Evolutionary conservation across 495 filamentous ascomycete species (phyloP).

Genomic region (Jackrogersella minutella): DNA sequence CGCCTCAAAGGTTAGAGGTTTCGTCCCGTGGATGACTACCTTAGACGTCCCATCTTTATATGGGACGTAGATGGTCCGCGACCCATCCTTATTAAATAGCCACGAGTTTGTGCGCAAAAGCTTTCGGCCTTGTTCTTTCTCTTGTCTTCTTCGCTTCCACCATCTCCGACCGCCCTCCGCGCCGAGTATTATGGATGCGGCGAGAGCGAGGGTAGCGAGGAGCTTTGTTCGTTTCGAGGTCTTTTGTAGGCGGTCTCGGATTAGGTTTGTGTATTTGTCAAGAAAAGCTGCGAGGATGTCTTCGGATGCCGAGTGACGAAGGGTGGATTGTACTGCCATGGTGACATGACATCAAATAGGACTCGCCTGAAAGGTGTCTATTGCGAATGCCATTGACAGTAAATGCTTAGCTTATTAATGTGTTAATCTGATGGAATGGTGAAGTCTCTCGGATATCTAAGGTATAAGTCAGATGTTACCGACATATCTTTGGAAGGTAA

Average conservation of each 20-base stretch:
- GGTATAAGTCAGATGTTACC: slow-evolving; percentile 11
- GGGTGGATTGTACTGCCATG: slow-evolving; percentile 90
- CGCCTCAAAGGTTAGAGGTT: slow-evolving; percentile 92
- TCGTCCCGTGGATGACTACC: slow-evolving; percentile 92
- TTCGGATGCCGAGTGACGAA: slow-evolving; percentile 68
- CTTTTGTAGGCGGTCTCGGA: slow-evolving; percentile 66
- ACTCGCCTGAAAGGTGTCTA: slow-evolving; percentile 13
- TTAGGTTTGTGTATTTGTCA: slow-evolving; percentile 67
- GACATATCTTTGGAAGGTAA: slow-evolving; percentile 9
- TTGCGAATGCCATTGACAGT: slow-evolving; percentile 25
- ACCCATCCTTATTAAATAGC: slow-evolving; percentile 90
- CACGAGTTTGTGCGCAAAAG: slow-evolving; percentile 92
- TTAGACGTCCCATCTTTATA: slow-evolving; percentile 87
- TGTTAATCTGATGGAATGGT: not conserved
- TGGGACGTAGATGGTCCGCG: slow-evolving; percentile 91
- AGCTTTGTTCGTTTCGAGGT: slow-evolving; percentile 75
- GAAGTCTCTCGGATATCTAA: slow-evolving; percentile 1
- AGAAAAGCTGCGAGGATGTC: slow-evolving; percentile 75
- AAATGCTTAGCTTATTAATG: slow-evolving; percentile 15
- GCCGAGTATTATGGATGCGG: slow-evolving; percentile 75
- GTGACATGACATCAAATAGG: slow-evolving; percentile 41
- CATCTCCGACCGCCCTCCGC: slow-evolving; percentile 78
- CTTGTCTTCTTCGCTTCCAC: slow-evolving; percentile 72
- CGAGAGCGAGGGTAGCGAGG: slow-evolving; percentile 75
- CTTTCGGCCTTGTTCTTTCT: slow-evolving; percentile 78